These are phyloP conservation scores for Aspergillus sergii DNA, from an alignment of 2,329 filamentous ascomycete species.

Conservation along the genomic window DNA sequence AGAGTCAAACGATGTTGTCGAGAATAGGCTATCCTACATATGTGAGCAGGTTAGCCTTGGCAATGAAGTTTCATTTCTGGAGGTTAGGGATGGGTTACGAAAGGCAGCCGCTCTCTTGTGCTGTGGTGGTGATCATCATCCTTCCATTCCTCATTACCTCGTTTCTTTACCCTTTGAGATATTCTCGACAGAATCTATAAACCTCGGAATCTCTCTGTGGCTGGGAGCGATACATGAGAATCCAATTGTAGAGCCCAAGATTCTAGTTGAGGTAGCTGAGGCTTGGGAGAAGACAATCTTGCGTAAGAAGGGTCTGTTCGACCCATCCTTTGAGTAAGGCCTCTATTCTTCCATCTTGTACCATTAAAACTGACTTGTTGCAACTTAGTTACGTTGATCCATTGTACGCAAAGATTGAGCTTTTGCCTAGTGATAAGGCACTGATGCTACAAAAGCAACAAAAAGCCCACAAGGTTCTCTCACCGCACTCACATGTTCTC, in stretches of 20 bases:
- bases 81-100: constrained; percentile 79
- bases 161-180: constrained; percentile 91
- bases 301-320: constrained; percentile 79
- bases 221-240: constrained; percentile 97
- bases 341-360: neutral
- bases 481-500: constrained; percentile 81
- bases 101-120: constrained; percentile 86
- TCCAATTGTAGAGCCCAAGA: constrained; percentile 79
- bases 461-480: constrained; percentile 76
- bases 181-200: constrained; percentile 94
- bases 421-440: constrained; percentile 84
- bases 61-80: constrained; percentile 69
- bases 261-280: constrained; percentile 83
- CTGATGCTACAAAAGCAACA: constrained; percentile 75
- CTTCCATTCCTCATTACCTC: constrained; percentile 79
- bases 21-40: constrained; percentile 68
- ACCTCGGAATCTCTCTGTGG: constrained; percentile 94
- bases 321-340: constrained; percentile 64
- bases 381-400: constrained; percentile 70
- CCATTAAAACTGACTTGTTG: constrained; percentile 16
- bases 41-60: constrained; percentile 70
- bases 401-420: constrained; percentile 88
- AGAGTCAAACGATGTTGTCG: constrained; percentile 49
- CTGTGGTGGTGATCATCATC: constrained; percentile 72
- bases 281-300: constrained; percentile 88